Percentiles rank a stretch among this genome's conserved stretches.
phyloP scores from a whole-genome alignment of 2,329 filamentous ascomycete species.

The Cercospora sp. region DNA sequence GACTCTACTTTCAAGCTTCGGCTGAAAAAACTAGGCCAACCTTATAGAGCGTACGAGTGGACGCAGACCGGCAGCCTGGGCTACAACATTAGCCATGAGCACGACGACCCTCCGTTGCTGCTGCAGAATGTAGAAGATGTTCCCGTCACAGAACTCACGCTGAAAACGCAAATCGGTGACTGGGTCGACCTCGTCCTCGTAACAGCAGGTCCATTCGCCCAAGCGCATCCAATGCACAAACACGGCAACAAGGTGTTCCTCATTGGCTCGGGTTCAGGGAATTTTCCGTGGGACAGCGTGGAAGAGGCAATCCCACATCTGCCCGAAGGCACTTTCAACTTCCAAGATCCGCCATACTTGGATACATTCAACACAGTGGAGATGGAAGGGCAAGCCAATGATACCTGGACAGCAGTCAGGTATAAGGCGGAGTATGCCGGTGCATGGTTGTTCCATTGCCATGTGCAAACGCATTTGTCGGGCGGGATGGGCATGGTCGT shows the following conservation, averaged over 20 bases:
- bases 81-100: conserved; percentile 25
- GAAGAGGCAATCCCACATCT: conserved; percentile 51
- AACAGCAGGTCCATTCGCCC: conserved; percentile 20
- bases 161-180: conserved; percentile 34
- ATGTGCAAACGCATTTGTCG: conserved; percentile 51
- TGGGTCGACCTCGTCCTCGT: conserved; percentile 39
- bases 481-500: conserved; percentile 53
- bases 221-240: conserved; percentile 63
- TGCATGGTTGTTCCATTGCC: conserved; percentile 53
- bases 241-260: conserved; percentile 62
- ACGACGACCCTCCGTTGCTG: conserved; percentile 18
- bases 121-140: conserved; percentile 7
- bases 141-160: conserved; percentile 10
- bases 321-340: conserved; percentile 56
- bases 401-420: conserved; percentile 46
- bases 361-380: conserved; percentile 47
- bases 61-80: conserved; percentile 21
- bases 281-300: conserved; percentile 56
- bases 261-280: conserved; percentile 52
- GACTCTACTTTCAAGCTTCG: conserved; percentile 26
- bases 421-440: conserved; percentile 51
- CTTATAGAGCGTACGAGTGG: conserved; percentile 28
- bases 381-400: conserved; percentile 7
- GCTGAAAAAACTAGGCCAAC: conserved; percentile 25
- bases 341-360: conserved; percentile 57